Evolutionary conservation across 306 rosid species (phyloP).

Genomic region (Astragalus glycyphyllos): DNA sequence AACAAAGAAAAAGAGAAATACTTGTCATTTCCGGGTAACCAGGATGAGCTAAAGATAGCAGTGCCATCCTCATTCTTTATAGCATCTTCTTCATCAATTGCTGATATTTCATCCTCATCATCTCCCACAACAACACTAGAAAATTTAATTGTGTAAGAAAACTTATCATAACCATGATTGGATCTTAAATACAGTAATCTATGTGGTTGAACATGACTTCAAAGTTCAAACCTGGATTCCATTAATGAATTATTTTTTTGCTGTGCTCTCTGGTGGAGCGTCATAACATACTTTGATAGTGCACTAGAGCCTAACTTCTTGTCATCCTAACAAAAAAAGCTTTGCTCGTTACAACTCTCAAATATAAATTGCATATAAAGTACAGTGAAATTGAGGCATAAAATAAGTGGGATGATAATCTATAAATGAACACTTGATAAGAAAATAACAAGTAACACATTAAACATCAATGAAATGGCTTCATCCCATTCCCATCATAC

Average conservation of each 20-base stretch:
- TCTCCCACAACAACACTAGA: conserved; percentile 85
- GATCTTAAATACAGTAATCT: conserved; percentile 26
- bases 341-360: conserved; percentile 29
- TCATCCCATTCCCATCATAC: not conserved
- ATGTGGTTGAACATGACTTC: conserved; percentile 25
- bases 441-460: not conserved
- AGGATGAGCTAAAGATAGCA: conserved; percentile 74
- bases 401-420: conserved; percentile 26
- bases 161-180: conserved; percentile 35
- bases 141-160: conserved; percentile 48
- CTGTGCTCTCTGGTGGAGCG: conserved; percentile 69
- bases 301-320: conserved; percentile 68
- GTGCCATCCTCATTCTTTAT: conserved; percentile 57
- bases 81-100: conserved; percentile 65
- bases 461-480: conserved; percentile 24
- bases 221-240: conserved; percentile 73
- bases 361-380: conserved; percentile 20
- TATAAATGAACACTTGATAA: conserved; percentile 22
- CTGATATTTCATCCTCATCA: conserved; percentile 59
- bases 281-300: conserved; percentile 58
- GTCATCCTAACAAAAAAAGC: conserved; percentile 61
- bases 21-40: conserved; percentile 89
- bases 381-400: not conserved
- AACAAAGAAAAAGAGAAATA: conserved; percentile 46
- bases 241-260: conserved; percentile 61